phyloP scores from a whole-genome alignment of 306 rosid species.

The Cucumis sativus region Cucumber_9930_V3 NC_026658.2:8832501-8833000 shows the following conservation, averaged over 20 bases:
- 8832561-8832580: not conserved
- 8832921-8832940: not conserved
- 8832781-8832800: slow-evolving; percentile 2
- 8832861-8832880: not conserved
- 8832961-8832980: not conserved
- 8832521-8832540: not conserved
- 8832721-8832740: not conserved
- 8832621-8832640: not conserved
- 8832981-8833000: slow-evolving; percentile 24
- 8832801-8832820: slow-evolving; percentile 4
- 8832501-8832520: not conserved
- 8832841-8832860: not conserved
- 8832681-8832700: slow-evolving; percentile 9
- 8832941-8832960: not conserved
- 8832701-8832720: not conserved
- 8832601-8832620: not conserved
- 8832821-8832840: not conserved
- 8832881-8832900: not conserved
- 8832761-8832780: not conserved
- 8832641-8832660: not conserved
- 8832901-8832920: not conserved
- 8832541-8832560: not conserved
- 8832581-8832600: not conserved
- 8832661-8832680: not conserved
- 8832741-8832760: not conserved